Evolutionary conservation across 1,139 yeast species (phyloP).

Genomic region (Wickerhamomyces sp.): DNA sequence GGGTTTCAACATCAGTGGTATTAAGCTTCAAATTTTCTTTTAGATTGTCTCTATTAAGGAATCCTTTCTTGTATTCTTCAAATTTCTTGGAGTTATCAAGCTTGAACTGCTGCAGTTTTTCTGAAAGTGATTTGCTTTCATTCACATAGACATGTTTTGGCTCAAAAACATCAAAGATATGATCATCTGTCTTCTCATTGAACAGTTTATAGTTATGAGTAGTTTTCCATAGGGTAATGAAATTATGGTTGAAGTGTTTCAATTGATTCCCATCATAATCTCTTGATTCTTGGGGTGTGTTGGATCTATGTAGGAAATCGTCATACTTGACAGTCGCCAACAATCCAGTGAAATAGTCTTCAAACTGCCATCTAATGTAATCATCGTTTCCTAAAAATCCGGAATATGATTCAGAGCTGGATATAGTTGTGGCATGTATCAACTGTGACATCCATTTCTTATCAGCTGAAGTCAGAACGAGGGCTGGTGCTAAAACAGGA

Average conservation of each 20-base stretch:
- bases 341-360: constrained; percentile 78
- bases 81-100: constrained; percentile 19
- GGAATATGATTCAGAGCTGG: constrained; percentile 38
- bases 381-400: constrained; percentile 80
- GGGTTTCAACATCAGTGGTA: constrained; percentile 4
- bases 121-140: constrained; percentile 28
- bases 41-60: constrained; percentile 5
- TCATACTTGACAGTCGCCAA: constrained; percentile 68
- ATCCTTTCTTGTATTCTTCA: constrained; percentile 17
- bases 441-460: constrained; percentile 48
- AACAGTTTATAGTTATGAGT: constrained; percentile 71
- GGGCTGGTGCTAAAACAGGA: constrained; percentile 34
- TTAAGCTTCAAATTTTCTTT: neutral
- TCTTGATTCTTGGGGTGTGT: constrained; percentile 30
- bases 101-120: constrained; percentile 27
- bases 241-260: constrained; percentile 46
- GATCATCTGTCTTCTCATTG: constrained; percentile 74
- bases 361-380: constrained; percentile 80
- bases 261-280: constrained; percentile 35
- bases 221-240: constrained; percentile 58
- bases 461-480: constrained; percentile 60
- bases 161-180: constrained; percentile 79
- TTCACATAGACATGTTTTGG: constrained; percentile 53
- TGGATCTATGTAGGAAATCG: constrained; percentile 44
- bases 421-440: constrained; percentile 20